These are phyloP conservation scores for Elsinoe arachidis DNA, from an alignment of 2,329 filamentous ascomycete species.

Conservation along the genomic window DNA sequence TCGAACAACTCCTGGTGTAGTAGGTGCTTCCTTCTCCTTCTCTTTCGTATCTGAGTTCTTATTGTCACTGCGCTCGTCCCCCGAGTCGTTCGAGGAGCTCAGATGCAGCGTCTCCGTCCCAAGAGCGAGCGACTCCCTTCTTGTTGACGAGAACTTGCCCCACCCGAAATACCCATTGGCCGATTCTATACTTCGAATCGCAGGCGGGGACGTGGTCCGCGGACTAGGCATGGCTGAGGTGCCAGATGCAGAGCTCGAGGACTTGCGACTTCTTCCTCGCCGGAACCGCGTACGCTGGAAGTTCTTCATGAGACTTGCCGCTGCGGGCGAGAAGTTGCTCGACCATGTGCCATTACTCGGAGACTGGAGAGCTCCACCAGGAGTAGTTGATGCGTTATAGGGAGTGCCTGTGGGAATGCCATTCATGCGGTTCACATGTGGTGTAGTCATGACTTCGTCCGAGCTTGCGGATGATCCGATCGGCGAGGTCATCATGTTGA, in stretches of 20 bases:
- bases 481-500: slow-evolving; percentile 70
- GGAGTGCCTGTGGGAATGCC: slow-evolving; percentile 40
- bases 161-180: slow-evolving; percentile 31
- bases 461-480: slow-evolving; percentile 63
- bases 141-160: slow-evolving; percentile 35
- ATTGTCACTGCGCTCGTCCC: slow-evolving; percentile 46
- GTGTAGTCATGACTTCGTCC: slow-evolving; percentile 65
- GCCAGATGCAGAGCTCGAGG: slow-evolving; percentile 52
- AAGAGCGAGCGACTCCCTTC: slow-evolving; percentile 82
- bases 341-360: slow-evolving; percentile 41
- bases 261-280: slow-evolving; percentile 49
- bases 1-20: slow-evolving; percentile 66
- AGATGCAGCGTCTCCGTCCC: slow-evolving; percentile 84
- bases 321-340: slow-evolving; percentile 58
- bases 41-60: background rate
- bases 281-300: slow-evolving; percentile 58
- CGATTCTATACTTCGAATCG: slow-evolving; percentile 47
- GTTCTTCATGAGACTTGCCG: slow-evolving; percentile 71
- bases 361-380: slow-evolving; percentile 23
- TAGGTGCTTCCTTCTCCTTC: slow-evolving; percentile 37
- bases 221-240: slow-evolving; percentile 59
- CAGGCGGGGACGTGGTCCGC: slow-evolving; percentile 70
- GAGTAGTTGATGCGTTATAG: slow-evolving; percentile 39
- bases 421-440: slow-evolving; percentile 58
- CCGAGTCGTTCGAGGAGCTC: slow-evolving; percentile 67